phyloP scores from a whole-genome alignment of 2,329 filamentous ascomycete species.

The Cladosporium austrohemisphaericum region DNA sequence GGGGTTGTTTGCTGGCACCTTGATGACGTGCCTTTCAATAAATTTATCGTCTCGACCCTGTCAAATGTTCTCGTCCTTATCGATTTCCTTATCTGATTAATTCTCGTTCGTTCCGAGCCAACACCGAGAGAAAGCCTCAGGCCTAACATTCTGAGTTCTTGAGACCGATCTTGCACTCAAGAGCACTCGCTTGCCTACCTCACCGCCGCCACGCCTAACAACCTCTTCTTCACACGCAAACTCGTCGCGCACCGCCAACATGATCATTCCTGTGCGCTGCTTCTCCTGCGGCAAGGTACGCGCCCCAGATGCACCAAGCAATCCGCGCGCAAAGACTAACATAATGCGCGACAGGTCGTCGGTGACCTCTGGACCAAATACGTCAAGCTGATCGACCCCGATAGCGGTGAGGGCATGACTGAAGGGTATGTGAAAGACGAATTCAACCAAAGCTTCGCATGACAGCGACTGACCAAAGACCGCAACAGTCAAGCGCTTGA shows the following conservation, averaged over 20 bases:
- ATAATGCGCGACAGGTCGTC: conserved; percentile 64
- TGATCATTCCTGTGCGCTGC: conserved; percentile 98
- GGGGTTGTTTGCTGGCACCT: not conserved
- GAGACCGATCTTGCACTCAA: conserved; percentile 5
- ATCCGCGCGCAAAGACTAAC: conserved; percentile 24
- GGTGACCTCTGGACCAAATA: conserved; percentile 98
- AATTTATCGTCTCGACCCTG: too few species aligned
- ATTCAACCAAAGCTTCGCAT: not conserved
- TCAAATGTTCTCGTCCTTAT: not conserved
- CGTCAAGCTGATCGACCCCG: conserved; percentile 78
- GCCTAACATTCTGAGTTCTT: conserved; percentile 6
- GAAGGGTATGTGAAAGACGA: conserved; percentile 30
- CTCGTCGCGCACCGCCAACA: conserved; percentile 47
- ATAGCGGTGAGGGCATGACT: conserved; percentile 61
- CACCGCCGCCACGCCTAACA: not conserved
- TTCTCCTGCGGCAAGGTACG: conserved; percentile 98
- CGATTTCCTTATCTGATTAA: not conserved
- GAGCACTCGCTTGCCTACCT: not conserved
- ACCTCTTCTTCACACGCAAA: too few species aligned
- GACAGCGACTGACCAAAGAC: not conserved
- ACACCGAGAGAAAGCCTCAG: not conserved
- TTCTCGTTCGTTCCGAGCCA: not conserved
- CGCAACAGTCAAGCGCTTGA: conserved; percentile 87
- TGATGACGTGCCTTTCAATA: not conserved
- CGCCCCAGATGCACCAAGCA: conserved; percentile 11